Evolutionary conservation across 1,284 basidiomycete species (phyloP).

Genomic region (Cryptococcus maquisensis): DNA sequence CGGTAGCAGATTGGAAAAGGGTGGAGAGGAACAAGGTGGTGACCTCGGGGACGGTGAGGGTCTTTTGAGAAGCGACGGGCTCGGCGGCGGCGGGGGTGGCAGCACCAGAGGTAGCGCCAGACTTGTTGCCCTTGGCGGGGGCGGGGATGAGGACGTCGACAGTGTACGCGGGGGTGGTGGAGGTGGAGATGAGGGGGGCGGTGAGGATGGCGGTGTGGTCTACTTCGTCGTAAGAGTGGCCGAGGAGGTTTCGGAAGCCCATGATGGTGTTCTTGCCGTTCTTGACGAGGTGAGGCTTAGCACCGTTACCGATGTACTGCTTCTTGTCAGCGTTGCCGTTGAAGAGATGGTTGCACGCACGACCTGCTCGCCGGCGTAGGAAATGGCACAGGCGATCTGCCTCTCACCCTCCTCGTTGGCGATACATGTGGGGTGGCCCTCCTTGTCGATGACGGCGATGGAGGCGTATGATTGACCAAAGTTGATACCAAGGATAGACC

Average conservation of each 20-base stretch:
- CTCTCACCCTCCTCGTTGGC: conserved; percentile 98
- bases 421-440: conserved; percentile 85
- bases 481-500: conserved; percentile 77
- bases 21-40: conserved; percentile 80
- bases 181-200: conserved; percentile 59
- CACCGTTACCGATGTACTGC: conserved; percentile 94
- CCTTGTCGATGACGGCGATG: conserved; percentile 95
- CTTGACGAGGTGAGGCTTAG: conserved; percentile 90
- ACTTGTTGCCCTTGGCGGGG: conserved; percentile 55
- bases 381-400: conserved; percentile 91
- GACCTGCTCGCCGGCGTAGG: conserved; percentile 85
- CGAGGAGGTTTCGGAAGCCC: conserved; percentile 88
- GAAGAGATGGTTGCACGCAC: conserved; percentile 52
- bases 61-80: conserved; percentile 67
- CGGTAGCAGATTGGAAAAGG: conserved; percentile 80
- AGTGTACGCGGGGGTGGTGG: conserved; percentile 75
- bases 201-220: conserved; percentile 50
- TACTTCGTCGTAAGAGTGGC: conserved; percentile 64
- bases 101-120: conserved; percentile 57
- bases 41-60: conserved; percentile 78
- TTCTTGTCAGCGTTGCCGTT: no score
- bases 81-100: conserved; percentile 68
- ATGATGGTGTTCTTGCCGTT: conserved; percentile 92
- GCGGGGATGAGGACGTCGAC: conserved; percentile 74
- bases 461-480: conserved; percentile 94